Evolutionary conservation across 2,329 filamentous ascomycete species (phyloP), one percentile per base, ranked within the genome.

Genomic region (Lachnellula subtilissima): DNA sequence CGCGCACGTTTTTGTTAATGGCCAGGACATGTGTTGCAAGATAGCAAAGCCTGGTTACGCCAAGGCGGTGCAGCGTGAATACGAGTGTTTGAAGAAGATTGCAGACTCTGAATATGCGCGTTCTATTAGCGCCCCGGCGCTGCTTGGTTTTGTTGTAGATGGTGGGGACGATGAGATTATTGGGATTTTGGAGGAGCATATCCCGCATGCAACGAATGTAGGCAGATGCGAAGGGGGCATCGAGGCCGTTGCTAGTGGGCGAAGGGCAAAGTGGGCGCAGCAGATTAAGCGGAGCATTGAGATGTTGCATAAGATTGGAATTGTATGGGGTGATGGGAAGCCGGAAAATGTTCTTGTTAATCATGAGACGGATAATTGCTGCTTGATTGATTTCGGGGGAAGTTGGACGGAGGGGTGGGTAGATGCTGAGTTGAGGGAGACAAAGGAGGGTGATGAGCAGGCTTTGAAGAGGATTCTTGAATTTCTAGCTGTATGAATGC

Each of bases 311-410:
- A 48, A 52, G 40, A 50, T 57, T 51, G 60, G 50, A 11, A 52
- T 66, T 3, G 45, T 62, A 15, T 66, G 61, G 64, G 59, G 62
- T 19, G 62, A 67, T 58, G 63, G 55, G 25, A 65, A 65, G 50
- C 36, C 59, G 15, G 57, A 60, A 14, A 66, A 65, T 52, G 56
- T 65, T 40, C 57, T 66, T 42, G 50, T 66, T 53, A 46, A 59
- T 43, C 42, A 25, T 28, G 46, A 56, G 17, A 59, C 42, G 8
- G 53, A 64, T 52, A 52, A 61, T 55, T 52, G 48, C 25, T 64
- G 51, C 49, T 46, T 66, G 46, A 39, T 64, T 54, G 59, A 67
- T 56, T 66, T 67, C 54, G 61, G 59, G 50, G 63, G 61, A 17
- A 58, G 61, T 22, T 62, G 52, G 28, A 63, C 64, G 14, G 42